Evolutionary conservation across 2,329 filamentous ascomycete species (phyloP), one percentile per base, ranked within the genome.

Genomic region (Ophiostoma ips): DNA sequence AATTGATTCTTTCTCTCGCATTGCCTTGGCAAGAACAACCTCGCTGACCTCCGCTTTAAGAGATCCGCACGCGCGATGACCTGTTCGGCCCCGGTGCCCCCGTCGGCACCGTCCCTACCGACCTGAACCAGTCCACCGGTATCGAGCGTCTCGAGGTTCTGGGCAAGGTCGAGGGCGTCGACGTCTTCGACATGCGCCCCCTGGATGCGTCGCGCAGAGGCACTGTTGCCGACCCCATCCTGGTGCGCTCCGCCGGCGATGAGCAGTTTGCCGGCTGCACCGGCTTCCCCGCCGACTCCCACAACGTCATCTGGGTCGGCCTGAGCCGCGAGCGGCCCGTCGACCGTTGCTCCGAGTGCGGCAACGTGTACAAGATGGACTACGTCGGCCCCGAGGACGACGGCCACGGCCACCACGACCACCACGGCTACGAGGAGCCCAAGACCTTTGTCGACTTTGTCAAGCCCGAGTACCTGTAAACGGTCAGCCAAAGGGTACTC

Each of bases 191-290:
- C 73, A 95, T 96, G 92, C 83, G 81, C 70, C 92, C 92, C 56
- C 79, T 98, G 61, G 92, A 96, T 68, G 76, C 90, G 57, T 92
- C 84, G 68, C 83, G 92, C 65, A 79, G 78, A 69, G 90, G 87
- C 65, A 96, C 92, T 53, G 68, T 95, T 63, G 77, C 94, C 57
- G 75, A 95, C 71, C 92, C 92, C 60, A 94, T 98, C 65, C 64
- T 83, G 51, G 88, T 98, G 68, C 84, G 83, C 71, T 89, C 88
- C 58, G 88, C 84, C 60, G 92, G 92, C 62, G 86, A 94, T 51
- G 92, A 98, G 80, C 90, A 96, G 73, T 94, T 92, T 68, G 81
- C 83, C 62, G 92, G 92, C 64, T 98, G 92, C 82, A 98, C 92
- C 61, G 92, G 92, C 62, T 86, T 67, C 69, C 92, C 92, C 50